phyloP scores from a whole-genome alignment of 495 filamentous ascomycete genomes.

The Stereocaulon alpinum region DNA sequence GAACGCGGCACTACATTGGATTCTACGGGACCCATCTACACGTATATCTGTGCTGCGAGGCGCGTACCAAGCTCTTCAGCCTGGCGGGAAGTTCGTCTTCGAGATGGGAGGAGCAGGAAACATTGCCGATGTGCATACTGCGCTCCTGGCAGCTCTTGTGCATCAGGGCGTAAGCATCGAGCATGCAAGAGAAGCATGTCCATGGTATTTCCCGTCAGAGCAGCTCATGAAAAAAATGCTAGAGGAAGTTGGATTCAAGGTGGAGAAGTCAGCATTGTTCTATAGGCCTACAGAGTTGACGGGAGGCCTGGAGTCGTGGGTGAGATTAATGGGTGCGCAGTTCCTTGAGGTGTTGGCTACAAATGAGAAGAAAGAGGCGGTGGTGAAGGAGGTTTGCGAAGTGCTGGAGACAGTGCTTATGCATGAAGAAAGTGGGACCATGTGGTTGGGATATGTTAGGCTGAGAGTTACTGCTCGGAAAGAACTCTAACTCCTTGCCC shows the following conservation, averaged over 20 bases:
- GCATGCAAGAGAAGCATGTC: slow-evolving; percentile 39
- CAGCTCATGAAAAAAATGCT: slow-evolving; percentile 42
- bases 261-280: slow-evolving; percentile 52
- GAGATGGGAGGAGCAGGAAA: slow-evolving; percentile 70
- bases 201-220: slow-evolving; percentile 69
- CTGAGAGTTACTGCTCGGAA: slow-evolving; percentile 54
- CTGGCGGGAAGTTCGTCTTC: slow-evolving; percentile 53
- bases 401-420: slow-evolving; percentile 44
- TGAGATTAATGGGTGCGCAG: slow-evolving; percentile 51
- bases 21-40: slow-evolving; percentile 40
- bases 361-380: slow-evolving; percentile 40
- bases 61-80: slow-evolving; percentile 39
- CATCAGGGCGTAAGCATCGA: slow-evolving; percentile 42
- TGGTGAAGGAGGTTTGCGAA: slow-evolving; percentile 44
- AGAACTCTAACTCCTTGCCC: background rate
- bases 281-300: slow-evolving; percentile 56
- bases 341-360: slow-evolving; percentile 43
- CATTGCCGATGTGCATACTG: slow-evolving; percentile 51
- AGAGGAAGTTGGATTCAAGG: slow-evolving; percentile 46
- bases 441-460: slow-evolving; percentile 61
- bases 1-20: slow-evolving; percentile 75
- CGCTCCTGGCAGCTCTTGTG: slow-evolving; percentile 42
- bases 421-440: slow-evolving; percentile 45
- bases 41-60: slow-evolving; percentile 34
- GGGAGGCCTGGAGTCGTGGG: slow-evolving; percentile 62